These are phyloP conservation scores for Yarrowia divulgata DNA, from an alignment of 805 yeast species.

Conservation along the genomic window DNA sequence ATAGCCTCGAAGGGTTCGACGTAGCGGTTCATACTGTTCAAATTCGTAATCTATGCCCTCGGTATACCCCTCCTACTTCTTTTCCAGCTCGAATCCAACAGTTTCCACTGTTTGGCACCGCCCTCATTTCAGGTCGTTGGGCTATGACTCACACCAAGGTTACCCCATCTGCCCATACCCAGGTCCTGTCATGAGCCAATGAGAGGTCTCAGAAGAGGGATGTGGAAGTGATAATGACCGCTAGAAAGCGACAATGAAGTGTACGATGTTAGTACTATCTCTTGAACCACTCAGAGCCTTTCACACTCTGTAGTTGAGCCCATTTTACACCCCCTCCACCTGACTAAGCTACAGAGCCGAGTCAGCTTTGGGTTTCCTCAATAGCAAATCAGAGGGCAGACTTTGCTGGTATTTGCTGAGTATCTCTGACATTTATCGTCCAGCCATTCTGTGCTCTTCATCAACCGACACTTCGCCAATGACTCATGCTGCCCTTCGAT, in stretches of 20 bases:
- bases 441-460: no score
- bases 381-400: neutral
- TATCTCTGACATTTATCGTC: neutral
- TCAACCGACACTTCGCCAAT: neutral
- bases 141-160: constrained; percentile 34
- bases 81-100: neutral
- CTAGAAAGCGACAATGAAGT: neutral
- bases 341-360: constrained; percentile 8
- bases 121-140: neutral
- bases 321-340: neutral
- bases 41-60: neutral
- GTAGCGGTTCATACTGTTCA: neutral
- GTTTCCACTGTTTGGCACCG: neutral
- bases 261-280: neutral
- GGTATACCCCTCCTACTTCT: neutral
- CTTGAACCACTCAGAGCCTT: neutral
- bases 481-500: neutral
- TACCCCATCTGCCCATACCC: constrained; percentile 7
- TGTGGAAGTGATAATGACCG: neutral
- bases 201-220: neutral
- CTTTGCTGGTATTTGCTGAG: neutral
- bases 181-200: neutral
- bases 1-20: neutral
- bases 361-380: constrained; percentile 7
- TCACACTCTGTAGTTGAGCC: no score